Conservation (phyloP, 2,329 filamentous ascomycete genomes). For the Paraphaeosphaeria sporulosa region DNA sequence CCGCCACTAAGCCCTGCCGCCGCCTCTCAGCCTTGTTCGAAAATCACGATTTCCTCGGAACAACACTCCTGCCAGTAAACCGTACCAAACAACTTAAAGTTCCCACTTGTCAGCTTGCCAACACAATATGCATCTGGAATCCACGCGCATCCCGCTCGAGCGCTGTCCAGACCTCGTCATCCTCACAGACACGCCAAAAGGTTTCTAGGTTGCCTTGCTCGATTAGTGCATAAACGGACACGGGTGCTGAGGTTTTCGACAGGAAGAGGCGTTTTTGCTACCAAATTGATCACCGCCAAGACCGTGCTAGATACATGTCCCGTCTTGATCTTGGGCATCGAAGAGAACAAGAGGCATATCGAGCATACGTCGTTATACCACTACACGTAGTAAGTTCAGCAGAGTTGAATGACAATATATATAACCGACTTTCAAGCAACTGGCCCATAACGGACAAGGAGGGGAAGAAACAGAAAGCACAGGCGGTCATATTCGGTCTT, state of each 20-base stretch:
- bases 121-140: background rate
- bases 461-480: conserved; percentile 49
- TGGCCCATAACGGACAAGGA: conserved; percentile 47
- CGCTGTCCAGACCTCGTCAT: conserved; percentile 54
- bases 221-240: background rate
- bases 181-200: conserved; percentile 60
- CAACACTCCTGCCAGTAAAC: background rate
- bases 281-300: conserved; percentile 53
- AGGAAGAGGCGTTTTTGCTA: conserved; percentile 64
- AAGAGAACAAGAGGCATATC: conserved; percentile 59
- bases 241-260: conserved; percentile 7
- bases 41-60: background rate
- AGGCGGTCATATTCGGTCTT: conserved; percentile 63
- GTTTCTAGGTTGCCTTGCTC: conserved; percentile 36
- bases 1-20: conserved; percentile 7
- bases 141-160: conserved; percentile 43
- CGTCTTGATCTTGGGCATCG: conserved; percentile 57
- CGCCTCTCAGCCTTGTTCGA: background rate
- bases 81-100: conserved; percentile 12
- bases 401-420: too few species aligned
- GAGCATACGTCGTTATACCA: conserved; percentile 61
- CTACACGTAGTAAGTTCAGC: conserved; percentile 61
- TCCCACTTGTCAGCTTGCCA: background rate
- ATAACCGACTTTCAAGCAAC: conserved; percentile 47
- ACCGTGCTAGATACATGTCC: conserved; percentile 62